Base-by-base conservation (phyloP, 306 rosid species). In the Acacia melanoxylon region DNA sequence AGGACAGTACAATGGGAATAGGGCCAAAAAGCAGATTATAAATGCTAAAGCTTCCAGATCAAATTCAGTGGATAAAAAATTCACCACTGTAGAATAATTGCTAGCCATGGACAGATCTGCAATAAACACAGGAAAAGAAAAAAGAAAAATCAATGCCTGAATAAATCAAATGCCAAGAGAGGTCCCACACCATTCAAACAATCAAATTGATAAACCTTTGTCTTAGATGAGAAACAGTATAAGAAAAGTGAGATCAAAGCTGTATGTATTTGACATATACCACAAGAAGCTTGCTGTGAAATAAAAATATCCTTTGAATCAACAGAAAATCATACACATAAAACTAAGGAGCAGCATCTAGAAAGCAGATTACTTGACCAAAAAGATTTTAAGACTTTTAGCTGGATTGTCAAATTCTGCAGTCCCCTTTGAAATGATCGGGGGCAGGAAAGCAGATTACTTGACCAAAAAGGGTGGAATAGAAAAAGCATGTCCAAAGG, bases 61-160 rank as follows among this genome's bases (percentile, higher is more conserved):
- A 82, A 75, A 69, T 79, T 76, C 77, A 49, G 65, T 65, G 46
- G 76, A 45, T 77, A 82, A 79, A 89, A 82, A 81, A 83, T 94
- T 86, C 79, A 92, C 97, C 90, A 85, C 87, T 31, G 92, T 73
- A 81, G 91, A 92, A 88, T 81, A 88, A 85, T 85, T 90, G 90
- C 94, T 92, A 81, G 83, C 86, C 86, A 89, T 80, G 67, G 94
- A 92, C 68, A 89, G 82, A 86, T 92, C 97, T 92, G 93, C 89
- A 81, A 78, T 69, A 74, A 79, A 79, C 83, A 87, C 83, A 46
- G 76, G 80, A 75, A 62, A 79, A 81, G 79, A 83, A 59, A 61
- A 75, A 78, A 35, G 75, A 72, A 74, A 79, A 78, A 76, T 92
- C 86, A 90, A 89, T 75, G 56, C 58, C 77, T 78, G 76, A 79